Evolutionary conservation across 176 grass and related monocot genomes (phyloP).

Genomic region (Melocanna baccifera): DNA sequence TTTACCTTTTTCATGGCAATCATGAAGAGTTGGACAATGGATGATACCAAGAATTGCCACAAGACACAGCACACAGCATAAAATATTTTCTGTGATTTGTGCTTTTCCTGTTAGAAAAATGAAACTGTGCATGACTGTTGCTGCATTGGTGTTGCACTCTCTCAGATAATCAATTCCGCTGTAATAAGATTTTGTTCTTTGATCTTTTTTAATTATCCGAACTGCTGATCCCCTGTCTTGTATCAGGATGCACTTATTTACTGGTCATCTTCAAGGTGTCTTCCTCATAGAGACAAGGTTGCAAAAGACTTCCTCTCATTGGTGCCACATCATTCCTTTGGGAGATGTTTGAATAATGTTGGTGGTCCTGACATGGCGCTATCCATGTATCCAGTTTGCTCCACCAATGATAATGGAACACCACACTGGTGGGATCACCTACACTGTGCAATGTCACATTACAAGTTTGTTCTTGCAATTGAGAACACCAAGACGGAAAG

Average conservation of each 20-base stretch:
- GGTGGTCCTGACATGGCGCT: constrained; percentile 68
- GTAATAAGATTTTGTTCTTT: neutral
- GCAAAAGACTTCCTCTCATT: constrained; percentile 64
- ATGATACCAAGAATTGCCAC: constrained; percentile 7
- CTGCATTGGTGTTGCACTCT: neutral
- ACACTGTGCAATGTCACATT: constrained; percentile 88
- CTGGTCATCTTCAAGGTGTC: constrained; percentile 94
- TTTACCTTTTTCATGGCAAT: neutral
- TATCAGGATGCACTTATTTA: constrained; percentile 83
- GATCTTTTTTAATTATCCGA: constrained; percentile 5
- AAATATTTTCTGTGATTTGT: constrained; percentile 1
- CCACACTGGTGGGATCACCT: constrained; percentile 90
- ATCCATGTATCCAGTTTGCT: constrained; percentile 73
- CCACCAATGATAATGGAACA: constrained; percentile 22
- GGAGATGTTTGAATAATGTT: constrained; percentile 87
- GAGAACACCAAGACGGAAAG: constrained; percentile 84
- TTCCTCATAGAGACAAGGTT: constrained; percentile 60
- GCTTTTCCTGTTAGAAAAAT: neutral
- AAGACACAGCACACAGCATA: neutral
- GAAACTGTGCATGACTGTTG: neutral
- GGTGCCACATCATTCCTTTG: constrained; percentile 80
- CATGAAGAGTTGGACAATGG: neutral
- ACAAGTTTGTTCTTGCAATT: constrained; percentile 96
- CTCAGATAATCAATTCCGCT: neutral
- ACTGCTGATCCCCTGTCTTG: constrained; percentile 16